These are phyloP conservation scores for Pascua sp. DNA, from an alignment of 1,284 basidiomycete species.

Conservation along the genomic window DNA sequence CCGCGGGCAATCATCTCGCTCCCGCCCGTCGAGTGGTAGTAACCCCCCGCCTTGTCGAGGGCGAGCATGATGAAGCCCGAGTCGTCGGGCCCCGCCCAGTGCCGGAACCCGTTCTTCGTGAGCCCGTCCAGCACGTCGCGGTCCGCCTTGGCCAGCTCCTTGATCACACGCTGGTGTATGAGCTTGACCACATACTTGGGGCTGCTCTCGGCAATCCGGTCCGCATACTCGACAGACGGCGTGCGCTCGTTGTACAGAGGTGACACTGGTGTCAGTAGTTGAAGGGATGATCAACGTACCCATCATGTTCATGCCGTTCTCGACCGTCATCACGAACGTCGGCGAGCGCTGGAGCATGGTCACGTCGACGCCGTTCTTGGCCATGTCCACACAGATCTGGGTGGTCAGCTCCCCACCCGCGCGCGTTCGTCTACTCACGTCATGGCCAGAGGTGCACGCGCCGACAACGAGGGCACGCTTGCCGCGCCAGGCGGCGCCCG, in stretches of 20 bases:
- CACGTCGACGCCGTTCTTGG: constrained; percentile 55
- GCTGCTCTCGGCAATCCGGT: constrained; percentile 30
- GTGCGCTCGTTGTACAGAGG: constrained; percentile 54
- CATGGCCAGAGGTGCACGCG: constrained; percentile 58
- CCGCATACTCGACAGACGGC: constrained; percentile 54
- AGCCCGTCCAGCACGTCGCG: constrained; percentile 58
- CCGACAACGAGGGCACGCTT: constrained; percentile 64
- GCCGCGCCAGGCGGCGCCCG: constrained; percentile 55
- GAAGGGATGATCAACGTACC: too few species aligned
- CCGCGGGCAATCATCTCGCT: constrained; percentile 63
- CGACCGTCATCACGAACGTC: constrained; percentile 61
- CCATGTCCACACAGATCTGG: constrained; percentile 52
- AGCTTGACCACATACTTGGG: constrained; percentile 52
- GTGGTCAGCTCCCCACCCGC: too few species aligned
- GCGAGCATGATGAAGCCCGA: constrained; percentile 47
- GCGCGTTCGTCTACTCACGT: too few species aligned
- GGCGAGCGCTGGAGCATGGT: constrained; percentile 63
- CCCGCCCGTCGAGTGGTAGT: constrained; percentile 58
- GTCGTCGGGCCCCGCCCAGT: constrained; percentile 57
- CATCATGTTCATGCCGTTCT: constrained; percentile 46
- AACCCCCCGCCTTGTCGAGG: constrained; percentile 46
- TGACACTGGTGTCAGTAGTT: constrained; percentile 6
- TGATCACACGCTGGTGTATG: constrained; percentile 48
- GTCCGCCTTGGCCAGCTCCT: constrained; percentile 59
- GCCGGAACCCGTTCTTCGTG: constrained; percentile 59